Evolutionary conservation across 2,329 filamentous ascomycete species (phyloP), one percentile per base, ranked within the genome.

Genomic region (Aureobasidium subglaciale): DNA sequence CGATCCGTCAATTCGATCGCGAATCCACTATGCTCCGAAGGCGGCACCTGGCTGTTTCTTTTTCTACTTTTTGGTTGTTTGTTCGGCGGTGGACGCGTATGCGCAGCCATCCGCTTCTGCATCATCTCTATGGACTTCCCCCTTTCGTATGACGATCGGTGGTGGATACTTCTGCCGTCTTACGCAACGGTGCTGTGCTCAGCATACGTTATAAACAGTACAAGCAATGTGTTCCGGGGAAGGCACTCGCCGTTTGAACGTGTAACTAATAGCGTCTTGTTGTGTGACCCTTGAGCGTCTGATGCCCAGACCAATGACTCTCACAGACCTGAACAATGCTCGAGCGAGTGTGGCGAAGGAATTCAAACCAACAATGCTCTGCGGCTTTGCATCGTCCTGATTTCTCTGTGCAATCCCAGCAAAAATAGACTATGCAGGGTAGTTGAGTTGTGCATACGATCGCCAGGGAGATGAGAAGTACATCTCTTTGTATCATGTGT

Each of bases 121-220:
- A n/a, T 38, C 30, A 27, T 11, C 16, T 13, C 11, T n/a, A 25
- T 49, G 20, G 22, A 20, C n/a, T 4, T 25, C 43, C 45, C 46
- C 46, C 46, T 38, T 46, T 50, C 38, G 32, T 38, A 50, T 38
- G 46, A 50, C 46, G 46, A 38, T 50, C 46, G 20, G 22, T 38
- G 32, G 46, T 50, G 46, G 46, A 50, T 27, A 48, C 46, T 38
- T 20, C 24, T 29, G 32, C 46, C 46, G 46, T n/a, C 34, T 48
- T 45, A 27, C 43, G 29, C 46, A 50, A 50, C 46, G 46, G 46
- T 29, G 32, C 46, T 38, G 32, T 50, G 45, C 16, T 35, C 45
- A 16, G 30, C 34, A 24, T 34, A 38, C 46, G 46, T 15, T 50
- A 50, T 50, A 50, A 25, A 13, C 29, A 24, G n/a, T 22, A 18